phyloP scores from a whole-genome alignment of 2,329 filamentous ascomycete species.

The Emergomyces africanus region DNA sequence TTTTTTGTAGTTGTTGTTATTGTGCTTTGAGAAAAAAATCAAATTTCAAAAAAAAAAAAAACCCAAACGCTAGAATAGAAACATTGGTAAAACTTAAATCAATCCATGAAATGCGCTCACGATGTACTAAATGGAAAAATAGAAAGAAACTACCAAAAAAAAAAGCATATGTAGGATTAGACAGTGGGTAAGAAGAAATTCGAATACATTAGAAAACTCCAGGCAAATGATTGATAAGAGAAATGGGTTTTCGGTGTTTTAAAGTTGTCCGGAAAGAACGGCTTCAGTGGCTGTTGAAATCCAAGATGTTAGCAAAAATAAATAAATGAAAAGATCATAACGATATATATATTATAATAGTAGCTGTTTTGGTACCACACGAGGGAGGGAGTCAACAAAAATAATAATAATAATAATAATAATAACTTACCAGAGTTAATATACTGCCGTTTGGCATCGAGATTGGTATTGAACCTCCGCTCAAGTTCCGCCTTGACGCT shows the following conservation, averaged over 20 bases:
- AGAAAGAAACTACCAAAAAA: too few relatives aligned
- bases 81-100: background rate
- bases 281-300: constrained; percentile 57
- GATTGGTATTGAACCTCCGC: constrained; percentile 69
- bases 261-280: constrained; percentile 63
- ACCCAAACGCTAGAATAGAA: background rate
- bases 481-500: constrained; percentile 90
- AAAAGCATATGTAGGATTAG: background rate
- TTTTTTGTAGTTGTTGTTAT: background rate
- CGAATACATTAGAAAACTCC: background rate
- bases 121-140: background rate
- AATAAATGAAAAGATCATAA: background rate
- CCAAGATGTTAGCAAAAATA: constrained; percentile 16
- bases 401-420: too few relatives aligned
- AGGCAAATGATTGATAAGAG: background rate
- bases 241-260: constrained; percentile 9
- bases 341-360: too few relatives aligned
- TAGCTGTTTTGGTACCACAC: background rate
- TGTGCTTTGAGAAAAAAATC: background rate
- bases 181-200: background rate
- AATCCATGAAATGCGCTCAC: background rate
- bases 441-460: constrained; percentile 82
- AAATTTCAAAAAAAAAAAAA: background rate
- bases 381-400: too few relatives aligned
- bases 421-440: constrained; percentile 72